A percentile compares a stretch with the other conserved stretches of the same genome.
These are phyloP conservation scores for Pluteus cervinus DNA, from an alignment of 768 basidiomycete genomes.

Conservation along the genomic window DNA sequence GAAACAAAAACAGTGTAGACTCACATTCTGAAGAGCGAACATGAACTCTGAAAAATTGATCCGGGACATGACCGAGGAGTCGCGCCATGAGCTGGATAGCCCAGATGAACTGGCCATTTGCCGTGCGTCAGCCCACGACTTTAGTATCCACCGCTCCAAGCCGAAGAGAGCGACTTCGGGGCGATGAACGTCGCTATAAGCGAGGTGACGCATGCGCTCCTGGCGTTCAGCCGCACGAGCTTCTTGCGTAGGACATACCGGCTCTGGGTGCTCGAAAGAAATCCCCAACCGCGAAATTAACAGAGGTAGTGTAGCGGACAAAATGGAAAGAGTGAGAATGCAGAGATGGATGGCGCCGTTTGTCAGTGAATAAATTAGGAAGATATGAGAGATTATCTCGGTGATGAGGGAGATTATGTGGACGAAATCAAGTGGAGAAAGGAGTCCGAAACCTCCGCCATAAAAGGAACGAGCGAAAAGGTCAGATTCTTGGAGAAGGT, in stretches of 20 bases:
- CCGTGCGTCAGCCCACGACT: conserved; percentile 66
- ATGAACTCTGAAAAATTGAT: conserved; percentile 61
- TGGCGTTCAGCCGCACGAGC: conserved; percentile 62
- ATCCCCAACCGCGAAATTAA: conserved; percentile 46
- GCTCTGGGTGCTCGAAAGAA: conserved; percentile 34
- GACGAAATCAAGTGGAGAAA: conserved; percentile 77
- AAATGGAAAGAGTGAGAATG: conserved; percentile 52
- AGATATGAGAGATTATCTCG: conserved; percentile 68
- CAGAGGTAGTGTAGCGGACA: conserved; percentile 56
- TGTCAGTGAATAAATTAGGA: conserved; percentile 62
- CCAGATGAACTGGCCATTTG: conserved; percentile 55
- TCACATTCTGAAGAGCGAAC: conserved; percentile 64
- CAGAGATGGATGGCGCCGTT: conserved; percentile 48
- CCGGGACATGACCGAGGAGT: conserved; percentile 45
- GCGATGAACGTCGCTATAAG: conserved; percentile 69
- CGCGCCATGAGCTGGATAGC: conserved; percentile 32
- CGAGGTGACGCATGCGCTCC: conserved; percentile 70
- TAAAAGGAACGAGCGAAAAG: conserved; percentile 78
- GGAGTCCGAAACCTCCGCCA: conserved; percentile 70
- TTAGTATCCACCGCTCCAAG: conserved; percentile 78
- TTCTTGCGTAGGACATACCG: conserved; percentile 46
- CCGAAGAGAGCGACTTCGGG: conserved; percentile 81
- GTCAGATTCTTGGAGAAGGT: conserved; percentile 82
- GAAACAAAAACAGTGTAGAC: conserved; percentile 24
- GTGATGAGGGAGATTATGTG: conserved; percentile 65